Evolutionary conservation across 495 filamentous ascomycete genomes (phyloP), one percentile per base, ranked within the genome.

Genomic region (Parachaetomium inaequale): DNA sequence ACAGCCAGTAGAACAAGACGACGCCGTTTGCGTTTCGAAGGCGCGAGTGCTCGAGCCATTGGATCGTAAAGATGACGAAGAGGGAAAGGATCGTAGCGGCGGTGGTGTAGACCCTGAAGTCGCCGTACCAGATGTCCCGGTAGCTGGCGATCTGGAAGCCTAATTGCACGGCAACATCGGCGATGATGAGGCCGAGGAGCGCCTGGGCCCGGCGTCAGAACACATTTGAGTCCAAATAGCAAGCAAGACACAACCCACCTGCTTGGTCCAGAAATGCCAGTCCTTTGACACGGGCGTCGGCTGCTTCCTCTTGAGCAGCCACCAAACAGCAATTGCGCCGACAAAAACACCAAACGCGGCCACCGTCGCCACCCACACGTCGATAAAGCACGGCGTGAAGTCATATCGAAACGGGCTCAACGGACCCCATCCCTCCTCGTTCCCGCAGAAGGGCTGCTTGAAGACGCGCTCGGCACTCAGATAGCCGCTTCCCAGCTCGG

Each of bases 371-470:
- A 98, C 83, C 78, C 87, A 89, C 11, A 93, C 82, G 72, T 98
- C 95, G 53, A 96, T 82, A 72, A 97, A 98, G 76, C 95, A 99
- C 59, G 95, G 92, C 40, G 95, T 97, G 74, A 99, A 89, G 73
- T 98, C 93, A 73, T 89, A 96, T 64, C 92, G 79, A 59, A 83
- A 80, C 21, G 85, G 84, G 73, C 91, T 94, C 67, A 99, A 60
- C 19, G 95, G 95, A 12, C 95, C 95, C 94, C 94, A 99, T 70
- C 95, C 95, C 75, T 97, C 93, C 36, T 78, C 75, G 76, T 96
- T 91, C 66, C 87, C 84, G 75, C 93, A 97, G 75, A 96, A 81
- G 32, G 88, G 85, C 70, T 94, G 88, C 50, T 68, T 70, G 61
- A 72, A 72, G 47, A 68, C 52, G 45, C 63, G 62, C 6, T 70